Percentiles rank a stretch among this genome's conserved stretches.
These are phyloP conservation scores for Leptomonas seymouri DNA, from an alignment of 208 protist species.

Conservation along the genomic window DNA sequence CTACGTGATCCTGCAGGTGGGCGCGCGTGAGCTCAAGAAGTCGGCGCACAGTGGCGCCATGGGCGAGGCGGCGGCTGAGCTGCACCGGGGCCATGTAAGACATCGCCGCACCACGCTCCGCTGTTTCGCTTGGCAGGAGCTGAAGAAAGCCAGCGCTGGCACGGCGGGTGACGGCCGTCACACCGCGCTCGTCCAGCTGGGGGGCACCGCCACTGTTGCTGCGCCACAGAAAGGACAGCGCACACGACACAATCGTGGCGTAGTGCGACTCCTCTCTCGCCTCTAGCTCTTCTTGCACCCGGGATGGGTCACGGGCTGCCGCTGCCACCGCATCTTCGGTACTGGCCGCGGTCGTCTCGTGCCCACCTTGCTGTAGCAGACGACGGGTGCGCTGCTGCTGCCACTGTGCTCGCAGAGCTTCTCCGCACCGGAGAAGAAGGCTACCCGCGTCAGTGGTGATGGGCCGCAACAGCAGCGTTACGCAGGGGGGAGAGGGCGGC, in stretches of 20 bases:
- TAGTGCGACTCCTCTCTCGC: conserved; percentile 25
- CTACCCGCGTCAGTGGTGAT: conserved; percentile 23
- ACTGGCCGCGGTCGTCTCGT: not conserved
- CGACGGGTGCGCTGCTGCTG: conserved; percentile 18
- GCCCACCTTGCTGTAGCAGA: conserved; percentile 19
- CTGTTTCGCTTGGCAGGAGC: conserved; percentile 11
- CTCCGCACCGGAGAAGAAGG: conserved; percentile 25
- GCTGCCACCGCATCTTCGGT: not conserved
- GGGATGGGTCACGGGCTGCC: not conserved
- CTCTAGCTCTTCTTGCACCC: conserved; percentile 13
- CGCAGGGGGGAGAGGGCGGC: not conserved
- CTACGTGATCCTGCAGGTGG: conserved; percentile 20
- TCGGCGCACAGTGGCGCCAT: conserved; percentile 28
- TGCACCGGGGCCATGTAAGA: conserved; percentile 6
- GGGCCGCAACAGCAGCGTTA: conserved; percentile 18
- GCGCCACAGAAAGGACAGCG: conserved; percentile 27
- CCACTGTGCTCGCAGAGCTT: conserved; percentile 25
- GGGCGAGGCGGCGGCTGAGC: conserved; percentile 27
- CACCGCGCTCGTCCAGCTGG: conserved; percentile 14
- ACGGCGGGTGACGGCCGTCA: conserved; percentile 18
- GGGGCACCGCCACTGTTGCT: conserved; percentile 20
- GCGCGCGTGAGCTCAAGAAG: conserved; percentile 19
- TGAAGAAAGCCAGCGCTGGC: conserved; percentile 29
- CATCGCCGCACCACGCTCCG: not conserved
- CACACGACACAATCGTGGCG: conserved; percentile 24